These are phyloP conservation scores for Bipolaris cookei DNA, from an alignment of 2,329 filamentous ascomycete genomes.

Conservation along the genomic window DNA sequence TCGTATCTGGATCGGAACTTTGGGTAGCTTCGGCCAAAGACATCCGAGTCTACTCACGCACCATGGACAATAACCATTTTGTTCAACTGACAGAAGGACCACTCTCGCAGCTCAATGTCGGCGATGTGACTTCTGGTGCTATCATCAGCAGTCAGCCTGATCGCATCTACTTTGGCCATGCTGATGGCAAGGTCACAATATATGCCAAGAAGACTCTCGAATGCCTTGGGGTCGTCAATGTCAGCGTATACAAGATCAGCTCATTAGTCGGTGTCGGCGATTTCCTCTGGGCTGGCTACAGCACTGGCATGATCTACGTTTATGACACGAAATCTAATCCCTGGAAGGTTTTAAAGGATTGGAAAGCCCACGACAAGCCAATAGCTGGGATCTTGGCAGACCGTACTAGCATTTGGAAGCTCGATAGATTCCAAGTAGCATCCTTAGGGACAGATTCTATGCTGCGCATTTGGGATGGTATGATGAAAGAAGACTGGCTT, in stretches of 20 bases:
- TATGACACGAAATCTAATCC: slow-evolving; percentile 85
- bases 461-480: slow-evolving; percentile 86
- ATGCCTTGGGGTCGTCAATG: slow-evolving; percentile 79
- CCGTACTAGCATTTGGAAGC: slow-evolving; percentile 79
- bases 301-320: slow-evolving; percentile 90
- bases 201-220: slow-evolving; percentile 79
- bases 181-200: slow-evolving; percentile 92
- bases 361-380: slow-evolving; percentile 86
- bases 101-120: slow-evolving; percentile 72
- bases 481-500: slow-evolving; percentile 94
- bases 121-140: slow-evolving; percentile 86
- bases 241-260: slow-evolving; percentile 96
- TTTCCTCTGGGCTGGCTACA: slow-evolving; percentile 91
- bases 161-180: slow-evolving; percentile 87
- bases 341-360: slow-evolving; percentile 92
- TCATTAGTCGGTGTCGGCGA: slow-evolving; percentile 80
- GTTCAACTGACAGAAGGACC: slow-evolving; percentile 79
- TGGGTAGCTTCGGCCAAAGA: slow-evolving; percentile 91
- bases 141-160: slow-evolving; percentile 75
- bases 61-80: slow-evolving; percentile 68
- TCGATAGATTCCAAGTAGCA: slow-evolving; percentile 82
- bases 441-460: slow-evolving; percentile 87
- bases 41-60: slow-evolving; percentile 81
- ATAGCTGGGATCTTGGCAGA: slow-evolving; percentile 80
- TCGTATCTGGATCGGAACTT: slow-evolving; percentile 81